phyloP scores from a whole-genome alignment of 129 eudicot genomes.

The Saposhnikovia divaricata region DNA sequence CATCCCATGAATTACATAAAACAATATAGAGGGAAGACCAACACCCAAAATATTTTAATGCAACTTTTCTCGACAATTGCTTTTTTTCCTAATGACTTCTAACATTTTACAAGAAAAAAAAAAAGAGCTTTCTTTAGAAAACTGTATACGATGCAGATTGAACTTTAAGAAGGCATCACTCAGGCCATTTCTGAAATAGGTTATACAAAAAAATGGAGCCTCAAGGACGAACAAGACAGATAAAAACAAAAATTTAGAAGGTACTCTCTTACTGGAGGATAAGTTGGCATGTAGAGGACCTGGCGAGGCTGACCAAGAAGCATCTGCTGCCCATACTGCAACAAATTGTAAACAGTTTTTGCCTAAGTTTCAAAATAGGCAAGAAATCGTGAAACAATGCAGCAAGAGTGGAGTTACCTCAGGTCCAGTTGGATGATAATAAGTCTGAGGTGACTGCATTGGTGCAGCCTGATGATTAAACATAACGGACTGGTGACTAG shows the following conservation, averaged over 20 bases:
- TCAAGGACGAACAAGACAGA: background rate
- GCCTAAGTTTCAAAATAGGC: background rate
- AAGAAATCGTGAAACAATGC: background rate
- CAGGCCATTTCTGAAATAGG: background rate
- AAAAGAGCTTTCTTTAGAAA: background rate
- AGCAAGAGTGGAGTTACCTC: constrained; percentile 38
- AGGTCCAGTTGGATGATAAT: constrained; percentile 72
- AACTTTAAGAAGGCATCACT: background rate
- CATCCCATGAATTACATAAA: background rate
- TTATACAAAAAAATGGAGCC: background rate
- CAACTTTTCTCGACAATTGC: background rate
- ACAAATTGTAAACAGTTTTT: background rate
- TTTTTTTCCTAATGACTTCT: background rate
- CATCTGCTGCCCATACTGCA: constrained; percentile 93
- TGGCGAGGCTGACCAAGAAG: constrained; percentile 70
- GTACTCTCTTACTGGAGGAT: constrained; percentile 56
- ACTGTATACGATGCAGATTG: background rate
- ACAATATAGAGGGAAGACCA: too few species aligned
- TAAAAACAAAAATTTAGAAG: background rate
- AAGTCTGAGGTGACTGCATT: constrained; percentile 55
- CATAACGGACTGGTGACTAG: constrained; percentile 56
- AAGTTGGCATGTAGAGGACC: constrained; percentile 77
- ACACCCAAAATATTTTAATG: background rate
- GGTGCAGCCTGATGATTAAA: constrained; percentile 63
- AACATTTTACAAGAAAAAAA: background rate